Evolutionary conservation across 2,329 filamentous ascomycete species (phyloP).

Genomic region (Metarhizium robertsii): DNA sequence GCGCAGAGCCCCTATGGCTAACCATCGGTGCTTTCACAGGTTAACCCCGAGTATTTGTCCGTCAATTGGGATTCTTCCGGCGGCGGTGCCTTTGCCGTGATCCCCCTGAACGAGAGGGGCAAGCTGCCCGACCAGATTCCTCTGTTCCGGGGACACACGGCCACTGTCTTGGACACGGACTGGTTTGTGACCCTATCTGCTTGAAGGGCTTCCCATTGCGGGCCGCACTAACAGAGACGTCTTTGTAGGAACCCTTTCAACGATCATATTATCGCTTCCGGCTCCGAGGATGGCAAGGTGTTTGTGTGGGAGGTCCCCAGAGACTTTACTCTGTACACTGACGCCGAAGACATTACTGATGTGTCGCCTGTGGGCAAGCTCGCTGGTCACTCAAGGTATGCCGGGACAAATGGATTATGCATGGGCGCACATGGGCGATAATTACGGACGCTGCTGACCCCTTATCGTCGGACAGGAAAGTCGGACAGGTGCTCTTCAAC

Average conservation of each 20-base stretch:
- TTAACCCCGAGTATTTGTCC: conserved; percentile 88
- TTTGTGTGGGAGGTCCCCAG: conserved; percentile 94
- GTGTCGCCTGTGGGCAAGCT: conserved; percentile 75
- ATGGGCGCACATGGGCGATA: not conserved
- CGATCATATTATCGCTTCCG: conserved; percentile 84
- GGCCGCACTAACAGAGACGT: not conserved
- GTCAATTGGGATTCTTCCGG: conserved; percentile 98
- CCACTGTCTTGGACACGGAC: conserved; percentile 92
- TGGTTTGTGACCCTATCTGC: conserved; percentile 48
- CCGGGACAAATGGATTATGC: not conserved
- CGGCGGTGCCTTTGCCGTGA: conserved; percentile 92
- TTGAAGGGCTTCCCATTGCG: conserved; percentile 9
- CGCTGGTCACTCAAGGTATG: conserved; percentile 75
- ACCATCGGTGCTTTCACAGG: conserved; percentile 39
- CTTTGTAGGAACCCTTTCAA: conserved; percentile 80
- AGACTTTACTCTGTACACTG: conserved; percentile 73
- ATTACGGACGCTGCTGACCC: not conserved
- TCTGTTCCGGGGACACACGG: conserved; percentile 92
- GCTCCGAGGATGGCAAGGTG: conserved; percentile 93
- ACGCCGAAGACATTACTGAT: conserved; percentile 75
- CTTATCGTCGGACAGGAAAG: conserved; percentile 56
- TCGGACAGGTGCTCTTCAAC: conserved; percentile 97
- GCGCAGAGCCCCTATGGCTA: conserved; percentile 1
- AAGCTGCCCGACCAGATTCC: conserved; percentile 89
- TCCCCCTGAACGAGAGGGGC: conserved; percentile 81